Percentiles rank a stretch among this genome's conserved stretches.
Conservation (phyloP, 2,329 filamentous ascomycete species). For the Xylaria sp. region DNA sequence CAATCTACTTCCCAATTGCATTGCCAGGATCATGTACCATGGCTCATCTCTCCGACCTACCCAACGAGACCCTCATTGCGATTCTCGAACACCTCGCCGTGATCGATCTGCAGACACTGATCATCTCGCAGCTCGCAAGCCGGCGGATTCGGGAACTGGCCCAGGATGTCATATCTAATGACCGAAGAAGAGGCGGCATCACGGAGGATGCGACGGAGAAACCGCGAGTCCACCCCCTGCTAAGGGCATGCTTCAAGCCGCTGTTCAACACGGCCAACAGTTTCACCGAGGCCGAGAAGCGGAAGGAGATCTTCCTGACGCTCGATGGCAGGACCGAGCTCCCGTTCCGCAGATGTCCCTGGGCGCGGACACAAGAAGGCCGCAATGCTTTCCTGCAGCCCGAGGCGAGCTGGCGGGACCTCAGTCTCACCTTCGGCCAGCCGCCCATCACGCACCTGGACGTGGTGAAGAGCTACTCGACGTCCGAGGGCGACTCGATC, state of each 20-base stretch:
- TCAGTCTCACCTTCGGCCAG: slow-evolving; percentile 24
- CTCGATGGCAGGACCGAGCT: slow-evolving; percentile 25
- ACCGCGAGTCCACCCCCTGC: slow-evolving; percentile 18
- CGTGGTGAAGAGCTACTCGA: slow-evolving; percentile 23
- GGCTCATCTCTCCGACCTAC: slow-evolving; percentile 14
- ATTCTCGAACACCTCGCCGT: slow-evolving; percentile 19
- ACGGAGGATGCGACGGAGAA: neutral
- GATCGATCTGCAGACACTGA: slow-evolving; percentile 19
- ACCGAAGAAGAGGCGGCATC: neutral
- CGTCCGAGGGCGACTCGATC: slow-evolving; percentile 14
- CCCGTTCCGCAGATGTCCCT: slow-evolving; percentile 28
- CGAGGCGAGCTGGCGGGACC: slow-evolving; percentile 28
- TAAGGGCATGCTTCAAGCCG: slow-evolving; percentile 16
- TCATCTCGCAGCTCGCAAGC: slow-evolving; percentile 19
- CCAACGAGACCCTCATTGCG: slow-evolving; percentile 23
- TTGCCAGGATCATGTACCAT: slow-evolving; percentile 6
- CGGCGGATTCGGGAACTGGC: slow-evolving; percentile 10
- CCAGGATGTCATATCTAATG: slow-evolving; percentile 14
- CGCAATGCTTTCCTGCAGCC: slow-evolving; percentile 19
- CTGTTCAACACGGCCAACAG: slow-evolving; percentile 25
- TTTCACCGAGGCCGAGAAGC: slow-evolving; percentile 21
- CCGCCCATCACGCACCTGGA: slow-evolving; percentile 30
- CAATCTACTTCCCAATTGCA: too few relatives aligned
- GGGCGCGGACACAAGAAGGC: slow-evolving; percentile 12
- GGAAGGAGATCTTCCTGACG: slow-evolving; percentile 10